Evolutionary conservation across 768 basidiomycete species (phyloP).

Genomic region (Auriscalpium microsporum): DNA sequence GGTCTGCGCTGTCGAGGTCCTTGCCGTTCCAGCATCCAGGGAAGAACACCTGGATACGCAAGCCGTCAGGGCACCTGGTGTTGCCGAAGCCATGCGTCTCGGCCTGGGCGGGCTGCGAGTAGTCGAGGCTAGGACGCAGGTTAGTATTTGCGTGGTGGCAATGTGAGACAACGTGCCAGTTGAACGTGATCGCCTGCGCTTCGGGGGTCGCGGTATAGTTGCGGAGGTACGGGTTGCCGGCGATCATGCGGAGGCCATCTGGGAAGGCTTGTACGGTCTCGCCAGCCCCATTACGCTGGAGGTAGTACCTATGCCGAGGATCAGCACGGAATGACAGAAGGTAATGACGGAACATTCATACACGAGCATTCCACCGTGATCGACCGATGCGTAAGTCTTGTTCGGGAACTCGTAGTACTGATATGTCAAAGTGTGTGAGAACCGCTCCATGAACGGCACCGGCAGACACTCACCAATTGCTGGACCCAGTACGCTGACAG

Average conservation of each 20-base stretch:
- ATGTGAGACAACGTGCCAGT: conserved; percentile 7
- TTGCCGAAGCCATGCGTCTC: conserved; percentile 2
- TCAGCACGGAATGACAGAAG: not conserved
- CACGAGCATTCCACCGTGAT: conserved; percentile 13
- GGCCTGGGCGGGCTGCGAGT: not conserved
- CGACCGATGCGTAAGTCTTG: conserved; percentile 4
- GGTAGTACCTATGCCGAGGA: conserved; percentile 4
- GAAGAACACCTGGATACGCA: conserved; percentile 23
- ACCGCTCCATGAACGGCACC: no score
- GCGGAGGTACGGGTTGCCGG: conserved; percentile 20
- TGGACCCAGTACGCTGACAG: conserved; percentile 12
- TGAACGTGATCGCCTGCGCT: conserved; percentile 17
- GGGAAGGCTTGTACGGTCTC: conserved; percentile 13
- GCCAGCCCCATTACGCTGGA: not conserved
- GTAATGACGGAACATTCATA: not conserved
- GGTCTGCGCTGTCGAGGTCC: conserved; percentile 29
- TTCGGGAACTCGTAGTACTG: conserved; percentile 7
- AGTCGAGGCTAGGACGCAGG: not conserved
- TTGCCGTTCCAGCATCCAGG: conserved; percentile 31
- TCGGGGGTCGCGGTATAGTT: conserved; percentile 14
- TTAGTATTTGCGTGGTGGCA: not conserved
- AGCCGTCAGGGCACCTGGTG: conserved; percentile 19
- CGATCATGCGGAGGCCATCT: conserved; percentile 17
- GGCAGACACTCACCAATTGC: not conserved
- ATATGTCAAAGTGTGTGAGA: not conserved